These are phyloP conservation scores for Scutellaria baicalensis DNA, from an alignment of 257 asterid genomes.

Conservation along the genomic window DNA sequence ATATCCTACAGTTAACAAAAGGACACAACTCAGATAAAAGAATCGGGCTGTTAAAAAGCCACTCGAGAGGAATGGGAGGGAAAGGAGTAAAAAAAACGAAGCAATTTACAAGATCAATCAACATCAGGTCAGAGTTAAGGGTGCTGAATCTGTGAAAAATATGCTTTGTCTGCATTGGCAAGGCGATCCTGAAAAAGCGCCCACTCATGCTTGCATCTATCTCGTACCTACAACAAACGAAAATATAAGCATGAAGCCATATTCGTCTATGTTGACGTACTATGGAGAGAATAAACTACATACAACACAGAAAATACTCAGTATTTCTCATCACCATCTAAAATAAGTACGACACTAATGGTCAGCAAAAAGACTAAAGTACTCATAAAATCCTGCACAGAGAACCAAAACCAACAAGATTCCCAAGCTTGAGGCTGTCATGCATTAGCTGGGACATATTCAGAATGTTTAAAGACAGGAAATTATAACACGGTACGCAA, in stretches of 20 bases:
- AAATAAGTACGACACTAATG: background rate
- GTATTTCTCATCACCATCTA: background rate
- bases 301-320: background rate
- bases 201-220: conserved; percentile 93
- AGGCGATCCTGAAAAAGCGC: conserved; percentile 93
- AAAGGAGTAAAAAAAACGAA: background rate
- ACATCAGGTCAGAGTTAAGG: conserved; percentile 12
- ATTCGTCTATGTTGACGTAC: background rate
- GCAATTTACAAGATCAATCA: conserved; percentile 29
- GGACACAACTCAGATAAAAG: conserved; percentile 12
- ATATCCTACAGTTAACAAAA: conserved; percentile 17
- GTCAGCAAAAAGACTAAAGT: background rate
- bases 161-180: conserved; percentile 73
- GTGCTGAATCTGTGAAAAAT: conserved; percentile 49
- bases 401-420: too few relatives aligned
- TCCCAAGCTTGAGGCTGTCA: too few relatives aligned
- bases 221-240: conserved; percentile 59
- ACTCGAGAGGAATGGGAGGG: conserved; percentile 2
- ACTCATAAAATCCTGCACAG: too few relatives aligned
- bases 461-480: too few relatives aligned
- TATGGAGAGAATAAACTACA: background rate
- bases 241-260: background rate
- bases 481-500: too few relatives aligned
- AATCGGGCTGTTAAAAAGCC: conserved; percentile 12
- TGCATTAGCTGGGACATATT: too few relatives aligned